Evolutionary conservation across 768 basidiomycete species (phyloP), one percentile per base, ranked within the genome.

Genomic region (Tephrocybe sp.): DNA sequence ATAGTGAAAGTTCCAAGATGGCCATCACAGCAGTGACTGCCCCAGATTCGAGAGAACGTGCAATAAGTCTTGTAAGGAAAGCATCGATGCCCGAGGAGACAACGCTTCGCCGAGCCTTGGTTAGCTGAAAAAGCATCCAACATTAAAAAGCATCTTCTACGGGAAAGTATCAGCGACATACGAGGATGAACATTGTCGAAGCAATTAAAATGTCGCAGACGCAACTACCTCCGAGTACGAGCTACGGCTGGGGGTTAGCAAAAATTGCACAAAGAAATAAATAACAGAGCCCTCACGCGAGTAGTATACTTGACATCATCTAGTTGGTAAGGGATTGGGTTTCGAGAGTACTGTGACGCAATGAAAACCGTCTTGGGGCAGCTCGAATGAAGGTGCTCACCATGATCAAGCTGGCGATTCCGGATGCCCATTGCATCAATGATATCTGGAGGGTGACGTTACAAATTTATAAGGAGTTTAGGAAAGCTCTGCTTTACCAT

Each of bases 171-270:
- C 28, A 30, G 28, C 28, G 18, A 36, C 30, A 5, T 37, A 47
- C 45, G n/a, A n/a, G 11, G 31, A 24, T 36, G 32, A 35, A 18
- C 45, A 47, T 47, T 12, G 45, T 37, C 32, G 26, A 35, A 2
- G 45, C 34, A 25, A 47, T 47, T 24, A 35, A 28, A 13, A 47
- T 26, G 25, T 47, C 45, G 32, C 45, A 47, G 12, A 36, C n/a
- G 27, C 45, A 47, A 22, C 34, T 36, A 13, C 45, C 34, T 15
- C 24, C 34, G 16, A 47, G 45, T 12, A 18, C 18, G 6, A 37
- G 21, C 45, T 47, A 26, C 13, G 25, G 28, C 28, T 16, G 15
- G n/a, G 11, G 6, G 18, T 16, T 18, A 15, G 6, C 8, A 25
- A 9, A 12, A 3, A 9, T n/a, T 6, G 15, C 41, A n/a, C 12